Percentiles rank a stretch among this genome's conserved stretches.
Conservation (phyloP, 2,329 filamentous ascomycete species). For the Pseudogymnoascus sp. region DNA sequence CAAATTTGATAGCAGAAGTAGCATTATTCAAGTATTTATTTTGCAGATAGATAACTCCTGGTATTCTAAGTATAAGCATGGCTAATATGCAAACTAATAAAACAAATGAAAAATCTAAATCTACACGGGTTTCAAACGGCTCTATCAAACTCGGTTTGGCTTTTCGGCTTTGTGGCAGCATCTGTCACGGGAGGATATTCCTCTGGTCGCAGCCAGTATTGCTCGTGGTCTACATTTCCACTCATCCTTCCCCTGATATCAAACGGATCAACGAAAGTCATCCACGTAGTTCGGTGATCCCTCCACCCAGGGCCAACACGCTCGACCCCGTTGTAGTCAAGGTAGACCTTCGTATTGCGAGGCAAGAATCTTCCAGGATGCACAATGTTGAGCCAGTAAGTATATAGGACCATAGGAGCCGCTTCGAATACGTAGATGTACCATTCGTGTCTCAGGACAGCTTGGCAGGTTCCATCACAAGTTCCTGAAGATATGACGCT, state of each 20-base stretch:
- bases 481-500: conserved; percentile 22
- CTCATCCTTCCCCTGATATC: conserved; percentile 3
- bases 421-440: conserved; percentile 34
- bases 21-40: neutral
- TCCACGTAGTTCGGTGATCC: neutral
- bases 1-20: neutral
- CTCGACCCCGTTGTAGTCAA: conserved; percentile 29
- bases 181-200: neutral
- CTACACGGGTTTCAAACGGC: neutral
- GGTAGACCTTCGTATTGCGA: conserved; percentile 26
- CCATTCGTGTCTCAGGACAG: conserved; percentile 32
- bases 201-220: neutral
- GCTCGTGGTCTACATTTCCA: neutral
- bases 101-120: conserved; percentile 1
- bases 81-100: neutral
- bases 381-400: conserved; percentile 33
- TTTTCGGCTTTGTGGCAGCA: neutral
- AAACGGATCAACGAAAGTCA: conserved; percentile 5
- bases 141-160: neutral
- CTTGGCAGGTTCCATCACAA: conserved; percentile 25
- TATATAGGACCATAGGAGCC: conserved; percentile 33
- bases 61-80: neutral
- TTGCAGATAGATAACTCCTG: neutral
- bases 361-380: conserved; percentile 33
- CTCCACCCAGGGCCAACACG: conserved; percentile 32